Evolutionary conservation across 371 early-diverging fungal species (phyloP).

Genomic region (Chytridium lagenaria): DNA sequence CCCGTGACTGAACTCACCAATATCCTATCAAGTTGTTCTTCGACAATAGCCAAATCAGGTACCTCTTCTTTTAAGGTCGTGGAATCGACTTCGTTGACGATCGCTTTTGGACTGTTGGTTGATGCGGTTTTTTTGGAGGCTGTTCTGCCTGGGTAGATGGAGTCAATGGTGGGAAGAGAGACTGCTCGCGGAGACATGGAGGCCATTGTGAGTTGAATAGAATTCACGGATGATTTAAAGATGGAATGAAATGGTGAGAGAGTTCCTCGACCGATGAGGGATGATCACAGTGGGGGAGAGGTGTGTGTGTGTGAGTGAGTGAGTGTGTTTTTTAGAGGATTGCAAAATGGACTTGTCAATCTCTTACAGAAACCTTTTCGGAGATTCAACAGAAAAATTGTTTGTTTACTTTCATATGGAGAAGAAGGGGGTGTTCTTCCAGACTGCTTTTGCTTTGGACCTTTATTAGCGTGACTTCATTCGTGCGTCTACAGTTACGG

Average conservation of each 20-base stretch:
- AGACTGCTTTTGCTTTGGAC: too few species aligned
- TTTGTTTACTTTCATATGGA: too few species aligned
- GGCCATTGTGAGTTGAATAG: not conserved
- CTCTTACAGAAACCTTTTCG: too few species aligned
- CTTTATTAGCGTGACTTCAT: too few species aligned
- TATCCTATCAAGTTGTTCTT: not conserved
- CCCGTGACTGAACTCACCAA: too few species aligned
- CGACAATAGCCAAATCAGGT: not conserved
- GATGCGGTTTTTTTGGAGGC: not conserved
- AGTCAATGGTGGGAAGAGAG: not conserved
- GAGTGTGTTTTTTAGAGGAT: too few species aligned
- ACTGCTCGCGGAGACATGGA: not conserved
- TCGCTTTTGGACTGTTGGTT: not conserved
- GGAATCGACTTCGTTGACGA: not conserved
- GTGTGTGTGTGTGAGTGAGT: not conserved
- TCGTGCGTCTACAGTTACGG: too few species aligned
- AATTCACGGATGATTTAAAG: not conserved
- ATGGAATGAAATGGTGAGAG: not conserved
- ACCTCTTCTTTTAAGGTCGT: not conserved
- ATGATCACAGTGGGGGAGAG: not conserved
- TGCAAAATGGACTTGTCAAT: too few species aligned
- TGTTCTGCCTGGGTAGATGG: not conserved
- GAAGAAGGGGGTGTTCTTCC: too few species aligned
- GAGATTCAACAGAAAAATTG: too few species aligned
- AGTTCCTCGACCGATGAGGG: not conserved